phyloP scores from a whole-genome alignment of 208 protist species.

The Crithidia acanthocephali region DNA sequence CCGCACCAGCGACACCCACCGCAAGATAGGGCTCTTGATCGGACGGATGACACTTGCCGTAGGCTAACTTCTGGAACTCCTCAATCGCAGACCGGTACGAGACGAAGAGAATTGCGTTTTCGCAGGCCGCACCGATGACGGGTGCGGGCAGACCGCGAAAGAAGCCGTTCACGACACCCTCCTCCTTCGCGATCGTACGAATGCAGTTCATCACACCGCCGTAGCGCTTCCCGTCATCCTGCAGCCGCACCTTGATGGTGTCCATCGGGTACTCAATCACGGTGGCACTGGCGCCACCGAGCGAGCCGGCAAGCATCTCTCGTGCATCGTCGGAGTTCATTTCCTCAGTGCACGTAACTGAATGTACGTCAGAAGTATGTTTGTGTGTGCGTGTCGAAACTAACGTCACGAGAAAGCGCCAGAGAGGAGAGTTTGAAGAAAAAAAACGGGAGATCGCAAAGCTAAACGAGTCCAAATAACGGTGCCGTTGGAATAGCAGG shows the following conservation, averaged over 20 bases:
- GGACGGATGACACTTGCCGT: conserved; percentile 37
- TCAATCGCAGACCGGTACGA: conserved; percentile 68
- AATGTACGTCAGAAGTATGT: no score
- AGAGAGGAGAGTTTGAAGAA: no score
- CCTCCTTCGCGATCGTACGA: conserved; percentile 65
- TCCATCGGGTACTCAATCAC: conserved; percentile 93
- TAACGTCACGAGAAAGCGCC: background rate
- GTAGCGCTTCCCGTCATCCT: conserved; percentile 80
- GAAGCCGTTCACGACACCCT: conserved; percentile 88
- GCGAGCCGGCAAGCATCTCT: conserved; percentile 77
- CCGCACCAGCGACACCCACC: conserved; percentile 63
- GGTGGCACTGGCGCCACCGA: conserved; percentile 75
- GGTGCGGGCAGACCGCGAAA: conserved; percentile 89
- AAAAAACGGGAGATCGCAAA: no score
- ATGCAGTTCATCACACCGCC: conserved; percentile 71
- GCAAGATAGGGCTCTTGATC: conserved; percentile 77
- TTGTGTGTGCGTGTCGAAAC: conserved; percentile 1
- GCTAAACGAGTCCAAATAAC: no score
- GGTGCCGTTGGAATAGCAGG: no score
- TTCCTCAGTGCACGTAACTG: no score
- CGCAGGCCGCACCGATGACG: conserved; percentile 78
- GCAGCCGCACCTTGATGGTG: conserved; percentile 93
- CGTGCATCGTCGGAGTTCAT: conserved; percentile 68
- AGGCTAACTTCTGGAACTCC: conserved; percentile 58
- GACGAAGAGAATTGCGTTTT: conserved; percentile 87